Percentiles rank a stretch among this genome's conserved stretches.
phyloP scores from a whole-genome alignment of 2,329 filamentous ascomycete genomes.

The Hypoxylon sp. region DNA sequence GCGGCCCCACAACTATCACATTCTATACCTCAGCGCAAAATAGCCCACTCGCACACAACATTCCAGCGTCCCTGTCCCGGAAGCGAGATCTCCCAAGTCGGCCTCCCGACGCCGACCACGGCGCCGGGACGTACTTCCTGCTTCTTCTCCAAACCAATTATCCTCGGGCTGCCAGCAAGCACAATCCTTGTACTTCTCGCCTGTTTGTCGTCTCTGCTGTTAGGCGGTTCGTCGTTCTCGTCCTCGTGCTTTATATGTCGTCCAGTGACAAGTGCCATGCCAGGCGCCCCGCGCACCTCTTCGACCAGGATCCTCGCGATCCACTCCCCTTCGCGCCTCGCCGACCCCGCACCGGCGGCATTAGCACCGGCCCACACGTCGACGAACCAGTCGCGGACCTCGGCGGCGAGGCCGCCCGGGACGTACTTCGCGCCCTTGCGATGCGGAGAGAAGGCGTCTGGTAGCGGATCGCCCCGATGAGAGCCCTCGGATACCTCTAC shows the following conservation, averaged over 20 bases:
- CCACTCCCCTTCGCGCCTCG: constrained; percentile 41
- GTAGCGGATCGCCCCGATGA: constrained; percentile 47
- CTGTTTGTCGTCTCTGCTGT: background rate
- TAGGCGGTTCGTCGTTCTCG: background rate
- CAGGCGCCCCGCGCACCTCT: constrained; percentile 41
- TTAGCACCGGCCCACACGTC: constrained; percentile 55
- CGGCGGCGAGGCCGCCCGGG: constrained; percentile 57
- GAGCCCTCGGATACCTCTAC: constrained; percentile 39
- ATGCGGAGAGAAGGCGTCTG: constrained; percentile 57
- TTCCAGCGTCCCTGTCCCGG: constrained; percentile 51
- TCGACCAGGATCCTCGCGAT: constrained; percentile 44
- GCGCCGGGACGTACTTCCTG: constrained; percentile 47
- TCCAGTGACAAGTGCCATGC: constrained; percentile 51
- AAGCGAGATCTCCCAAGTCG: constrained; percentile 55
- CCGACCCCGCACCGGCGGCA: constrained; percentile 26
- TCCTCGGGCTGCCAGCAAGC: constrained; percentile 49
- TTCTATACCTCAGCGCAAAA: constrained; percentile 36
- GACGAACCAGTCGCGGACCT: constrained; percentile 60
- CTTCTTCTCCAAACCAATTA: constrained; percentile 47
- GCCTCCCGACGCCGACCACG: constrained; percentile 52
- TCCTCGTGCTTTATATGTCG: constrained; percentile 18
- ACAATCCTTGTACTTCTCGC: constrained; percentile 38
- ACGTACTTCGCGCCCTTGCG: constrained; percentile 54
- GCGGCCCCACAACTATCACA: background rate
- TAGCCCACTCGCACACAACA: constrained; percentile 56